Base-by-base conservation (phyloP, 2,329 filamentous ascomycete genomes). In the Cercospora sp. region DNA sequence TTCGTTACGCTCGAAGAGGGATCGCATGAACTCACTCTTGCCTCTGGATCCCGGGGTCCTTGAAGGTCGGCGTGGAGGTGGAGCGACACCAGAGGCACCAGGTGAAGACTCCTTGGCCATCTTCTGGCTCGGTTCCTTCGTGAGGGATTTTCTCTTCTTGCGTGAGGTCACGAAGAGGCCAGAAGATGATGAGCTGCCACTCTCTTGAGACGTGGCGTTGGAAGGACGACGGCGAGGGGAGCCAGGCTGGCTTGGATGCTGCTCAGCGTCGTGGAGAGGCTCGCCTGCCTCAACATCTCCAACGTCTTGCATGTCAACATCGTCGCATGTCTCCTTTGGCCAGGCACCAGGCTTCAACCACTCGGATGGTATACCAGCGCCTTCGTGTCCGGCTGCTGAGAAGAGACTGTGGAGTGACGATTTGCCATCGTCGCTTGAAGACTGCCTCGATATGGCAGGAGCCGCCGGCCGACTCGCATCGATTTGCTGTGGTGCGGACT, bases 81-180 rank as follows among this genome's bases (percentile, higher is more conserved):
- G 33, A 45, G 62, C 20, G 23, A 39, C 9, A 16, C 6, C 9
- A 5, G 36, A 18, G 16, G 33, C 13, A 18, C 23, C 33, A 30
- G 48, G 48, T 55, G 48, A 55, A 28, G 23, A 28, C 23, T 55
- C 26, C 18, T 18, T 31, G 39, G 13, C n/a, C 42, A 10, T 13
- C 31, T 13, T 18, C 23, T 39, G 23, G 30, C 10, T 33, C n/a
- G 28, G 30, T n/a, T 31, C 20, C 48, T 9, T 57, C 18, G 31
- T 59, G 62, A 10, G 31, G 4, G 51, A 13, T 18, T 48, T 30
- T 7, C 9, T 51, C 60, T 36, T 59, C 39, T 51, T 62, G 60
- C 33, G 28, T 9, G 36, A 33, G 31, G 16, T 30, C 3, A 64
- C 62, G 51, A 64, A 64, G 33, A 64, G 62, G 26, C 39, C 36